These are phyloP conservation scores for Zasmidium citrigriseum DNA, from an alignment of 2,329 filamentous ascomycete species.

Conservation along the genomic window DNA sequence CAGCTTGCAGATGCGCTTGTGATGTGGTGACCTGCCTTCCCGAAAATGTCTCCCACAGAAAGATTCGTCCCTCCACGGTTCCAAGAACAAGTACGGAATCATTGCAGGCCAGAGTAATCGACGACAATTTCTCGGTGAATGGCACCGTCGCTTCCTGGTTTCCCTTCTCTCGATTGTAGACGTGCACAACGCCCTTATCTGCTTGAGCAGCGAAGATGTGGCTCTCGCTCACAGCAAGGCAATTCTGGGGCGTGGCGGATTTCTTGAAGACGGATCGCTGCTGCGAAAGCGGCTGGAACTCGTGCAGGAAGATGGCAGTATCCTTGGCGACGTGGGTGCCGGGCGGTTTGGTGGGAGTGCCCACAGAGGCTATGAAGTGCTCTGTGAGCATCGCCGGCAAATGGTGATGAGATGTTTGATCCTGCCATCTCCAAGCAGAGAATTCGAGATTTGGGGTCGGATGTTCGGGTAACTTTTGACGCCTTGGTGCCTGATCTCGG, in stretches of 20 bases:
- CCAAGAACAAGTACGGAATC: constrained; percentile 72
- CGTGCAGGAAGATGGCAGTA: constrained; percentile 83
- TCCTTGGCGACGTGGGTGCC: constrained; percentile 64
- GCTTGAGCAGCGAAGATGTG: constrained; percentile 91
- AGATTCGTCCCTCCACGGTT: constrained; percentile 79
- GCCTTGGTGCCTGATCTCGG: not conserved
- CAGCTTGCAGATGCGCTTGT: constrained; percentile 75
- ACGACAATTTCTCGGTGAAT: constrained; percentile 83
- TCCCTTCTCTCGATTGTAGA: constrained; percentile 80
- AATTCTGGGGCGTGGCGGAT: constrained; percentile 76
- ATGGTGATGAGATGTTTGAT: not conserved
- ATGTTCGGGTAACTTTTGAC: not conserved
- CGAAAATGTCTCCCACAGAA: constrained; percentile 87
- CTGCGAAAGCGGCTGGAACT: constrained; percentile 74
- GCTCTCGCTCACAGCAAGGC: constrained; percentile 74
- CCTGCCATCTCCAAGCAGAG: not conserved
- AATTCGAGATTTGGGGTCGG: not conserved
- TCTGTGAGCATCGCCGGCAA: constrained; percentile 49
- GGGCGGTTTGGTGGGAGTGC: constrained; percentile 42
- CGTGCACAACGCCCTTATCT: constrained; percentile 88
- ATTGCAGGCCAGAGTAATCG: constrained; percentile 70
- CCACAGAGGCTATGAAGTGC: constrained; percentile 52
- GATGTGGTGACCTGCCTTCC: constrained; percentile 75
- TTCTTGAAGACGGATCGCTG: constrained; percentile 86
- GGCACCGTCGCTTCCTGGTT: constrained; percentile 87